Base-by-base conservation (phyloP, 1,284 basidiomycete species). In the Tylopilus orsonianus region DNA sequence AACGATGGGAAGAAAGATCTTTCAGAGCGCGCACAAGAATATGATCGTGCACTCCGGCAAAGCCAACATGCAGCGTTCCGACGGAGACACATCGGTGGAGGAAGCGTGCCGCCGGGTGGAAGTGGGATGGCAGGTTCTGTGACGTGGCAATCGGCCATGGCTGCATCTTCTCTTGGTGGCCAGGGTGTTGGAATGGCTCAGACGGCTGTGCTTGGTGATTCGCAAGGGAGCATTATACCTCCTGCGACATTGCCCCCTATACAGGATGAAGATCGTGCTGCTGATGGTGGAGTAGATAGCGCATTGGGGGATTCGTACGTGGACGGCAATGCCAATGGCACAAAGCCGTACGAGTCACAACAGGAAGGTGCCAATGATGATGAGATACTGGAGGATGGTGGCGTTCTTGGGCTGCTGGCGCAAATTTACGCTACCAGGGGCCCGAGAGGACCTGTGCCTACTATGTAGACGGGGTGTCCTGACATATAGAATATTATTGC, bases 381-480 rank as follows among this genome's bases (percentile, higher is more conserved):
- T 4, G 80, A 84, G 12, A 75, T 72, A 5, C 64, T 81, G 40
- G 77, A 78, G 50, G 79, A 85, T 56, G 82, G 79, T 1, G 90
- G 89, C 14, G 83, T 92, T 53, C 68, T 91, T 50, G 86, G 84
- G 24, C 60, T 92, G 56, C 62, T 92, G 56, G 82, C 85, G 30
- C 83, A 90, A 70, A 90, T 92, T 42, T 92, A 91, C 64, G 82
- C 80, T 46, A 74, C 79, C 48, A 76, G 74, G 52, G 80, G 58
- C 8, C 65, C 82, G 42, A 79, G 76, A 38, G 60, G 62, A 41
- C 77, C 76, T 29, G 70, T 73, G 18, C 71, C 78, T 41, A 73
- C 75, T 33, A 75, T 81, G 56, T 73, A 72, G 55, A 41, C 12
- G 16, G 27, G 36, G 32, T 33, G 30, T 20, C 12, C n/a, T 26